A percentile compares a stretch with the other conserved stretches of the same genome.
phyloP scores from a whole-genome alignment of 345 rosid species.

The Heritiera littoralis region DNA sequence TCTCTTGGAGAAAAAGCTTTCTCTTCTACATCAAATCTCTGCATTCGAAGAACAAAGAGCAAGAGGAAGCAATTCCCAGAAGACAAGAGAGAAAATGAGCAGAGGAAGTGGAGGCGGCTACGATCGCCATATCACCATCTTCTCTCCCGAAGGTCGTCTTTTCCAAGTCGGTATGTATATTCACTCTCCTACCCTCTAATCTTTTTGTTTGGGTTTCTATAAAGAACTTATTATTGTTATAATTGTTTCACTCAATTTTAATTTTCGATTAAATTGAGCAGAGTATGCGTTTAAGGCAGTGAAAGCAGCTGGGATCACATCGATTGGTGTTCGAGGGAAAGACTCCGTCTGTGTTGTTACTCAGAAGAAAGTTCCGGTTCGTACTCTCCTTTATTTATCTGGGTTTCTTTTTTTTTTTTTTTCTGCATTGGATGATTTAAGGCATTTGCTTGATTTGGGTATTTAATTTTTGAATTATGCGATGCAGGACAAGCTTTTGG shows the following conservation, averaged over 20 bases:
- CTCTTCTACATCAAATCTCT: not conserved
- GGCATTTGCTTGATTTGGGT: slow-evolving; percentile 20
- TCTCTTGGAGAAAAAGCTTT: slow-evolving; percentile 23
- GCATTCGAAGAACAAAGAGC: not conserved
- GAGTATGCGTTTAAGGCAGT: slow-evolving; percentile 99
- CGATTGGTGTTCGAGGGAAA: slow-evolving; percentile 93
- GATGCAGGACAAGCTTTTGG: slow-evolving; percentile 95
- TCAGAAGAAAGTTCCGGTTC: slow-evolving; percentile 97
- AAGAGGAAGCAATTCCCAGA: not conserved
- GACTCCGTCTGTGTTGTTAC: slow-evolving; percentile 97
- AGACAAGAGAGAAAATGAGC: slow-evolving; percentile 44
- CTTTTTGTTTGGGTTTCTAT: not conserved
- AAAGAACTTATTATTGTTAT: not conserved
- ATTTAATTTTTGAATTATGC: slow-evolving; percentile 1
- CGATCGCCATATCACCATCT: slow-evolving; percentile 88
- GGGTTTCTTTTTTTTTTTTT: not conserved
- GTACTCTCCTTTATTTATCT: slow-evolving; percentile 2
- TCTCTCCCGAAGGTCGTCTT: slow-evolving; percentile 91
- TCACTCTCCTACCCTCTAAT: not conserved
- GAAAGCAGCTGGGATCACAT: slow-evolving; percentile 90
- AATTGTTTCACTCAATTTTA: not conserved
- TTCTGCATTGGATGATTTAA: not conserved
- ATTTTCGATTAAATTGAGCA: slow-evolving; percentile 26
- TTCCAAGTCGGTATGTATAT: slow-evolving; percentile 71
- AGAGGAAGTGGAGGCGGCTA: slow-evolving; percentile 87